phyloP scores from a whole-genome alignment of 1,139 yeast genomes.

The Yamadazyma oceani region DNA sequence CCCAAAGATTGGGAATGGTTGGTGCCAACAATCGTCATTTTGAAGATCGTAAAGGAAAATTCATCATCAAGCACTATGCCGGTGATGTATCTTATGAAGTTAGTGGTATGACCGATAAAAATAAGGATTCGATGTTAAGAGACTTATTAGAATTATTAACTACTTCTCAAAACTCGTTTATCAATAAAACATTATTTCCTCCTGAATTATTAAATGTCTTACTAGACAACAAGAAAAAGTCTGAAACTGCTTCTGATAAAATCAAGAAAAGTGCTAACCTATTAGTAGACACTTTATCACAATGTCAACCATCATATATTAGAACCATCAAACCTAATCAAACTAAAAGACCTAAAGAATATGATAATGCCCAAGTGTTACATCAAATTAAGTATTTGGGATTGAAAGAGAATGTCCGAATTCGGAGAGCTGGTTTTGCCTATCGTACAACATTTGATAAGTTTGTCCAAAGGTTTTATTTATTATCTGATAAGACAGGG shows the following conservation, averaged over 20 bases:
- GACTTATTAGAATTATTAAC: slow-evolving; percentile 79
- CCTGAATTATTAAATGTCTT: slow-evolving; percentile 57
- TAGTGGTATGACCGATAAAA: slow-evolving; percentile 91
- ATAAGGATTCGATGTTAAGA: slow-evolving; percentile 90
- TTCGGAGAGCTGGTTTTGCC: slow-evolving; percentile 98
- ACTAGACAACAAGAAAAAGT: slow-evolving; percentile 74
- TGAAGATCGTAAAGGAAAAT: slow-evolving; percentile 85
- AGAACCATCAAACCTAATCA: slow-evolving; percentile 98
- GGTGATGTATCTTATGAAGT: slow-evolving; percentile 97
- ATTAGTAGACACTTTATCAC: slow-evolving; percentile 83
- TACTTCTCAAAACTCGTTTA: slow-evolving; percentile 68
- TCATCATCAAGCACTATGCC: slow-evolving; percentile 93
- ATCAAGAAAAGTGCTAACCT: slow-evolving; percentile 90
- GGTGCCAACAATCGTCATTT: slow-evolving; percentile 78
- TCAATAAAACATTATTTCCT: slow-evolving; percentile 69
- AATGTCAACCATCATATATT: slow-evolving; percentile 91
- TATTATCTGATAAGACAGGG: slow-evolving; percentile 84
- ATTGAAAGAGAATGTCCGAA: slow-evolving; percentile 93
- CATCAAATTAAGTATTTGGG: slow-evolving; percentile 97
- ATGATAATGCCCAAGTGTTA: slow-evolving; percentile 83
- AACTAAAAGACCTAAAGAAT: slow-evolving; percentile 86
- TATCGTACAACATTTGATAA: slow-evolving; percentile 96
- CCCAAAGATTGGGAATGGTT: slow-evolving; percentile 86
- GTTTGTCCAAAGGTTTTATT: slow-evolving; percentile 93
- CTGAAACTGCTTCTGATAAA: slow-evolving; percentile 97